phyloP scores from a whole-genome alignment of 2,329 filamentous ascomycete species.

The Exserohilum turcica region DNA sequence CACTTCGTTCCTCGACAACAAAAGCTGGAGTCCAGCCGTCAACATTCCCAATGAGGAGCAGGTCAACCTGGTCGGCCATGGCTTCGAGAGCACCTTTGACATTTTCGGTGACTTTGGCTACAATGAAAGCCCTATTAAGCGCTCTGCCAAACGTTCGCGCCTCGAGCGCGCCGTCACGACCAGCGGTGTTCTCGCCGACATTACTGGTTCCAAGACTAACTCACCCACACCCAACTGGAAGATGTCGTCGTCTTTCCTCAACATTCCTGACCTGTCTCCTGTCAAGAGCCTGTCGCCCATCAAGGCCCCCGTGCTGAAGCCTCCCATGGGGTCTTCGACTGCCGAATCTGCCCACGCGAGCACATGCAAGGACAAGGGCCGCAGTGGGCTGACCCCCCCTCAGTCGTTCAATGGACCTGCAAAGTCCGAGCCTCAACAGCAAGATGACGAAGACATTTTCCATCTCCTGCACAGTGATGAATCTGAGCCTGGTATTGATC shows the following conservation, averaged over 20 bases:
- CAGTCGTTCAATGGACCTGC: constrained; percentile 38
- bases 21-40: constrained; percentile 68
- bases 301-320: constrained; percentile 37
- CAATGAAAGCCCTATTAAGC: constrained; percentile 69
- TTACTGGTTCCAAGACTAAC: constrained; percentile 60
- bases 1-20: constrained; percentile 50
- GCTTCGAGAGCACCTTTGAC: constrained; percentile 62
- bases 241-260: constrained; percentile 43
- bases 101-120: constrained; percentile 61
- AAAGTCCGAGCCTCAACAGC: constrained; percentile 22
- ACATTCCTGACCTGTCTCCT: constrained; percentile 45
- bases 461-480: constrained; percentile 65
- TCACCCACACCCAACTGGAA: constrained; percentile 45
- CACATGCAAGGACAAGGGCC: constrained; percentile 30
- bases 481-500: constrained; percentile 67
- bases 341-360: constrained; percentile 26
- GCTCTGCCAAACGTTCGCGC: constrained; percentile 60
- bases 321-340: constrained; percentile 32
- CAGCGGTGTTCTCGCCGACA: constrained; percentile 65
- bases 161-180: constrained; percentile 68
- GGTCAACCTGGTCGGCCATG: constrained; percentile 56
- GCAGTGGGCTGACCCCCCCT: constrained; percentile 30
- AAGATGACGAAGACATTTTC: constrained; percentile 61
- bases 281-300: constrained; percentile 37
- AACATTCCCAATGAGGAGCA: constrained; percentile 64